phyloP scores from a whole-genome alignment of 208 protist genomes.

The Jaenimonas drosophilae region DNA sequence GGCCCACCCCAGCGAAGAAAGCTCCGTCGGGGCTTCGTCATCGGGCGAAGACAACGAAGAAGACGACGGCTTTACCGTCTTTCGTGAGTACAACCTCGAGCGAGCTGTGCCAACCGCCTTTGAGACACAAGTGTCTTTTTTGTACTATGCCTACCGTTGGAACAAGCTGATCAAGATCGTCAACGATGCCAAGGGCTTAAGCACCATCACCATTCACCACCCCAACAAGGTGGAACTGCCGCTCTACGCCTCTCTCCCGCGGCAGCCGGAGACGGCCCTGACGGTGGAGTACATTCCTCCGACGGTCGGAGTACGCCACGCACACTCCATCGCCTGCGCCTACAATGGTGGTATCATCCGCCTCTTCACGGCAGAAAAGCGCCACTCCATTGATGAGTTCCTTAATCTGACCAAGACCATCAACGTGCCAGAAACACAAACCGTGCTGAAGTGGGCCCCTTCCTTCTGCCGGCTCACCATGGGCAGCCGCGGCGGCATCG shows the following conservation, averaged over 20 bases:
- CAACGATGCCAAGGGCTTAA: conserved; percentile 12
- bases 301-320: conserved; percentile 7
- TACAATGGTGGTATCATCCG: conserved; percentile 30
- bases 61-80: conserved; percentile 7
- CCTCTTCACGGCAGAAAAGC: conserved; percentile 21
- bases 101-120: conserved; percentile 17
- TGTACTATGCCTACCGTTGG: too few relatives aligned
- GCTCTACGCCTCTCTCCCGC: conserved; percentile 12
- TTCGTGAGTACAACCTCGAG: conserved; percentile 27
- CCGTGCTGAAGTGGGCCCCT: conserved; percentile 18
- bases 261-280: conserved; percentile 7
- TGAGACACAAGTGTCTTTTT: too few relatives aligned
- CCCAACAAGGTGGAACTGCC: conserved; percentile 12
- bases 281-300: conserved; percentile 32
- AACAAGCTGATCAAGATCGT: conserved; percentile 17
- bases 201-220: conserved; percentile 12
- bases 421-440: conserved; percentile 28
- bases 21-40: neutral
- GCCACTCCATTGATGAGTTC: conserved; percentile 9
- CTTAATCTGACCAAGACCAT: conserved; percentile 13
- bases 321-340: conserved; percentile 23
- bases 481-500: conserved; percentile 29
- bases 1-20: neutral
- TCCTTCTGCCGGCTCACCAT: conserved; percentile 22
- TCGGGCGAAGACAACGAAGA: neutral